phyloP scores from a whole-genome alignment of 2,329 filamentous ascomycete species.

The Zymoseptoria ardabiliae region DNA sequence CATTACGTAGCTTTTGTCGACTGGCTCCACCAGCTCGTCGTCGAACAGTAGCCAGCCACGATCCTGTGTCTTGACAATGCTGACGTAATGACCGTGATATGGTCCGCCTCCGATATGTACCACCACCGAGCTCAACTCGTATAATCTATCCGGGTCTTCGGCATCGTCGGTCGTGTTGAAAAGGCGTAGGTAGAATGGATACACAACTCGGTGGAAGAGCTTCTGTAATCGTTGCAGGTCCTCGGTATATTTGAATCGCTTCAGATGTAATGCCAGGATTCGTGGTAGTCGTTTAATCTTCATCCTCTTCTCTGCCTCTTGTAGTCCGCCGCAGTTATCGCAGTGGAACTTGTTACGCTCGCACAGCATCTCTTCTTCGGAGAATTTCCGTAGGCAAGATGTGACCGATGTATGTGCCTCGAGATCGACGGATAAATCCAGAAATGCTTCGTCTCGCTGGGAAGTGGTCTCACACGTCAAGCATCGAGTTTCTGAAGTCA shows the following conservation, averaged over 20 bases:
- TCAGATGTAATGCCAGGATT: conserved; percentile 85
- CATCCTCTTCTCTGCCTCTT: conserved; percentile 98
- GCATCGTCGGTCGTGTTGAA: conserved; percentile 97
- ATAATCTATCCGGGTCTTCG: conserved; percentile 84
- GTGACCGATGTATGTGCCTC: conserved; percentile 95
- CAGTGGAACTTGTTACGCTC: conserved; percentile 99
- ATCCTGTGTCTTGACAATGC: conserved; percentile 95
- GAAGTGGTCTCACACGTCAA: conserved; percentile 94
- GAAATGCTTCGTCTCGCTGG: conserved; percentile 88
- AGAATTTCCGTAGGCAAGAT: conserved; percentile 90
- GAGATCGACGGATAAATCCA: conserved; percentile 92
- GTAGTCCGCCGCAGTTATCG: conserved; percentile 89
- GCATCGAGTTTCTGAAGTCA: conserved; percentile 95
- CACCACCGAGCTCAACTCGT: conserved; percentile 94
- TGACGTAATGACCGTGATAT: conserved; percentile 95
- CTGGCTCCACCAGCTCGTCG: conserved; percentile 96
- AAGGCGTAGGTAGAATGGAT: conserved; percentile 90
- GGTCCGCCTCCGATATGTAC: conserved; percentile 95
- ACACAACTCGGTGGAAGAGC: conserved; percentile 92
- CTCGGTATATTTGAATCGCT: conserved; percentile 97
- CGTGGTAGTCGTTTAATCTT: conserved; percentile 94
- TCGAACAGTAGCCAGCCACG: conserved; percentile 94
- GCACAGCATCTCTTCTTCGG: conserved; percentile 95
- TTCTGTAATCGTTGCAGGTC: conserved; percentile 91
- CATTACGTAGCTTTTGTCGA: conserved; percentile 89